Evolutionary conservation across 371 early-diverging fungal genomes (phyloP).

Genomic region (Apophysomyces ossiformis): DNA sequence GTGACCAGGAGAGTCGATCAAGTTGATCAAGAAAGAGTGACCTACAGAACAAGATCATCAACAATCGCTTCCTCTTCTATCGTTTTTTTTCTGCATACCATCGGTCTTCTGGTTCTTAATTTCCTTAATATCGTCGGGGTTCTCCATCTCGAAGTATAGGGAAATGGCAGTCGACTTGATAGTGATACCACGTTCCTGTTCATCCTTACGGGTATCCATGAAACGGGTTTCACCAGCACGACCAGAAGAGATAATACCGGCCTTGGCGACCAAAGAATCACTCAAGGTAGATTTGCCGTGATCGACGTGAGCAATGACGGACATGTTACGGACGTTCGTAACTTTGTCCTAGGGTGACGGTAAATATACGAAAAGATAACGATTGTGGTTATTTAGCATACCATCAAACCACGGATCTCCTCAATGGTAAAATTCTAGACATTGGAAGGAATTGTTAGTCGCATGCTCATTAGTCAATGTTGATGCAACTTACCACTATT

Average conservation of each 20-base stretch:
- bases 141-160: conserved; percentile 95
- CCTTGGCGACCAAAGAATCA: conserved; percentile 98
- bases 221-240: conserved; percentile 98
- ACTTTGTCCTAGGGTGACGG: conserved; percentile 48
- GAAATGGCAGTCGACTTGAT: conserved; percentile 99
- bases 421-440: conserved; percentile 46
- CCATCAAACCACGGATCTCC: conserved; percentile 48
- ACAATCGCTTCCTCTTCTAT: not conserved
- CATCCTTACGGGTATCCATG: conserved; percentile 99
- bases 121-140: conserved; percentile 83
- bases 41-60: conserved; percentile 15
- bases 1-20: conserved; percentile 99
- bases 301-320: conserved; percentile 99
- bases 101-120: conserved; percentile 89
- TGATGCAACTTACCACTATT: conserved; percentile 2
- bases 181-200: conserved; percentile 99
- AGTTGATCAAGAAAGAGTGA: conserved; percentile 95
- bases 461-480: not conserved
- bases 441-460: not conserved
- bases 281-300: conserved; percentile 98
- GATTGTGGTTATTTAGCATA: not conserved
- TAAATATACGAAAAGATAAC: not conserved
- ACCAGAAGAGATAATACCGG: conserved; percentile 98
- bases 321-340: conserved; percentile 99
- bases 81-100: conserved; percentile 47